Evolutionary conservation across 352 stramenopile species (phyloP), one percentile per base, ranked within the genome.

Genomic region (Pythium plurisporium): DNA sequence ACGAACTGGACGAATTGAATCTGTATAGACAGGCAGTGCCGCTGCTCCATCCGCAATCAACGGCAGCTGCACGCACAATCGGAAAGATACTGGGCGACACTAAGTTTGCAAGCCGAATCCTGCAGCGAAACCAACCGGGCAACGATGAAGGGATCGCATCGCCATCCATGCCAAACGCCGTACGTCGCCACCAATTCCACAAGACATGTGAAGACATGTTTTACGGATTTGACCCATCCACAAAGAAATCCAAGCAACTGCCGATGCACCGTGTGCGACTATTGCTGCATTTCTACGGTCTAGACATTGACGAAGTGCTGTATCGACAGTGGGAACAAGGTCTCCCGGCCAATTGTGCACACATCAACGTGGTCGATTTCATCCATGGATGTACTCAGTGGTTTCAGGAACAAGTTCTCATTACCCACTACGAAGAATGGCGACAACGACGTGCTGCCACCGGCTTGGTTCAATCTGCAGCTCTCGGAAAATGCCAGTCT

Each of bases 311-410:
- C 29, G 62, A 73, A 10, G 55, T 68, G 15, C 50, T 55, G 10
- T 88, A 76, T 62, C 71, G 75, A 23, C 74, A 67, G 48, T 87
- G 76, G 75, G 75, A 91, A 42, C 82, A 91, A 34, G 66, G 61
- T 1, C 25, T 89, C 4, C 48, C 73, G 0, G 40, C 49, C 9
- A 49, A 56, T 6, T 72, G 51, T 12, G 43, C 66, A 8, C 69
- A 66, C 2, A 55, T 87, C 25, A 74, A 71, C 12, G 46, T 82
- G 4, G 61, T 78, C 22, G 25, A 44, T 26, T 66, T 80, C 55
- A 72, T 79, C 23, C 67, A 83, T 41, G 77, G 64, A 2, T 81
- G 79, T 43, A 62, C 51, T 14, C 63, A 73, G 27, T 88, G 76
- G 76, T 87, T 88, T 46, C 65, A 48, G 15, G 74, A 83, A 49